phyloP scores from a whole-genome alignment of 305 asterid species.

The Fraxinus nigra region DNA sequence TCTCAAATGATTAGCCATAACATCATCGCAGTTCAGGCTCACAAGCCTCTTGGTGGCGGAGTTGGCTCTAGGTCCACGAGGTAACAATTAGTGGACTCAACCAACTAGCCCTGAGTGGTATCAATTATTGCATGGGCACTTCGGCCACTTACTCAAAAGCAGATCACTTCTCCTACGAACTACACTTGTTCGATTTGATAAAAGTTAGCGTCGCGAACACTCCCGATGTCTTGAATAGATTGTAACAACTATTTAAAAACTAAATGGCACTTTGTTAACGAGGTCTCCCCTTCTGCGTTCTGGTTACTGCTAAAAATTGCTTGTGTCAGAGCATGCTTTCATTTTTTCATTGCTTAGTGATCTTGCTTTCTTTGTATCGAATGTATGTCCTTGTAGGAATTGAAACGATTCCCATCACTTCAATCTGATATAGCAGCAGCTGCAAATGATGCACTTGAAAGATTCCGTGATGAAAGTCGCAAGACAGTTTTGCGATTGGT shows the following conservation, averaged over 20 bases:
- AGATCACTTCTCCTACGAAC: neutral
- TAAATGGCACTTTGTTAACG: neutral
- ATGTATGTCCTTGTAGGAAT: conserved; percentile 50
- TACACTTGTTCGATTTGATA: neutral
- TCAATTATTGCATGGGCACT: neutral
- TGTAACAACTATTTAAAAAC: neutral
- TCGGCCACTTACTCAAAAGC: neutral
- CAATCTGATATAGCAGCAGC: conserved; percentile 90
- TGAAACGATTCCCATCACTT: conserved; percentile 90
- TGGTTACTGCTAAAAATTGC: neutral
- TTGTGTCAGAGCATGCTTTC: neutral
- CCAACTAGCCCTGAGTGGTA: neutral
- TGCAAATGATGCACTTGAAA: conserved; percentile 93
- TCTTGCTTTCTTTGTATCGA: conserved; percentile 11
- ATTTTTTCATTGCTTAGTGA: conserved; percentile 3
- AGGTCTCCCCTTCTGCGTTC: conserved; percentile 3
- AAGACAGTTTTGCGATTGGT: conserved; percentile 84
- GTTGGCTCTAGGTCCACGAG: neutral
- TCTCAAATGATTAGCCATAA: neutral
- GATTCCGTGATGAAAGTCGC: conserved; percentile 91
- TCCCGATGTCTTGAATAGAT: neutral
- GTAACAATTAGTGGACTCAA: neutral
- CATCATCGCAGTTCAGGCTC: neutral
- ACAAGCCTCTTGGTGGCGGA: neutral
- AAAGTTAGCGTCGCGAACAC: neutral